phyloP scores from a whole-genome alignment of 306 rosid genomes.

The Quercus variabilis region DNA sequence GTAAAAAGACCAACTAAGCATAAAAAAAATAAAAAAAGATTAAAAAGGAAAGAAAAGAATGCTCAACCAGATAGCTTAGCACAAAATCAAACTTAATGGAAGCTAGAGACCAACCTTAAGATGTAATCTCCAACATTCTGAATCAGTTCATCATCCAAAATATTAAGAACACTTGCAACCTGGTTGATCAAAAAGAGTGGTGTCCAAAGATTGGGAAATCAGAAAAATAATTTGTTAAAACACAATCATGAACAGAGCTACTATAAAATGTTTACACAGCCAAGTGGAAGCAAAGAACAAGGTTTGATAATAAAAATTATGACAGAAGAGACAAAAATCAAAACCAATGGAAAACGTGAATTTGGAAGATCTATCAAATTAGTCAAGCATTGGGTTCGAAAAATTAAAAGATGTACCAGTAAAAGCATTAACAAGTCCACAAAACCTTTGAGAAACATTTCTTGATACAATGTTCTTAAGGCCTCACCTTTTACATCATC shows the following conservation, averaged over 20 bases:
- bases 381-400: background rate
- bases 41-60: background rate
- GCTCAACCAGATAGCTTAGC: background rate
- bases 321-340: background rate
- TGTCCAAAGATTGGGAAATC: slow-evolving; percentile 1
- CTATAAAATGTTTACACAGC: background rate
- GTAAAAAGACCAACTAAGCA: background rate
- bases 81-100: slow-evolving; percentile 17
- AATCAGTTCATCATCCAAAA: slow-evolving; percentile 74
- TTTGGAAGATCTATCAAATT: background rate
- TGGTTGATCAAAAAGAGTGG: slow-evolving; percentile 31
- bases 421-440: background rate
- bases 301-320: background rate
- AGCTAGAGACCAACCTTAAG: slow-evolving; percentile 56
- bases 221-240: background rate
- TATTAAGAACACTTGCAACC: slow-evolving; percentile 91
- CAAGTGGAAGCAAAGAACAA: background rate
- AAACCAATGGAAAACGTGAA: background rate
- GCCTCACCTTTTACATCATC: background rate
- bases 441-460: background rate
- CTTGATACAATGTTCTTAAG: background rate
- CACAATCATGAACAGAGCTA: background rate
- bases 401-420: background rate
- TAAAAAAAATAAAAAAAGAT: background rate
- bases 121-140: slow-evolving; percentile 77